Evolutionary conservation across 1,284 basidiomycete species (phyloP).

Genomic region (Ceratobasidium papillatum): DNA sequence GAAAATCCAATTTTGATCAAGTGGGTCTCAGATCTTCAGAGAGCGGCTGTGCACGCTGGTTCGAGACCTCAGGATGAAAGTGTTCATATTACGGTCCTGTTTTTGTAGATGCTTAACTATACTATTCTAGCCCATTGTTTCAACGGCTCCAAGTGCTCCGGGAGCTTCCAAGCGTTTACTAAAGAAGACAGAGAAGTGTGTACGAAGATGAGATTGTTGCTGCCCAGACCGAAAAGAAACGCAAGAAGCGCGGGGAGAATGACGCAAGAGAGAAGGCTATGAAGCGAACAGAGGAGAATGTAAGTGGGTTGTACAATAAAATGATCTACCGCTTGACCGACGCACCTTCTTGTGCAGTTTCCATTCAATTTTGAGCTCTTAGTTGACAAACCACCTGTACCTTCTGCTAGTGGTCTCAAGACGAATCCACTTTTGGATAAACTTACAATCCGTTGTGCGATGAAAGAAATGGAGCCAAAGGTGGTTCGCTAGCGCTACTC

Average conservation of each 20-base stretch:
- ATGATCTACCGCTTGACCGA: neutral
- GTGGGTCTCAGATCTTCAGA: conserved; percentile 2
- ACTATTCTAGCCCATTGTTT: neutral
- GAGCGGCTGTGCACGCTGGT: neutral
- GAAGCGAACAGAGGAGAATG: neutral
- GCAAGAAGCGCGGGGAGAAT: neutral
- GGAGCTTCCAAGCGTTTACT: neutral
- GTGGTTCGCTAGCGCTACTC: neutral
- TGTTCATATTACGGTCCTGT: neutral
- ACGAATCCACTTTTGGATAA: neutral
- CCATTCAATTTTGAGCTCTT: neutral
- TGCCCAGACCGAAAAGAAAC: neutral
- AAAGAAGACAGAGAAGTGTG: neutral
- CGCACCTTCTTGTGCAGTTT: neutral
- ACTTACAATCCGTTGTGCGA: neutral
- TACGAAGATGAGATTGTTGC: neutral
- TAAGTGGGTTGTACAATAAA: neutral
- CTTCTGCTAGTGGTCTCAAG: neutral
- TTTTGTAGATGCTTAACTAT: neutral
- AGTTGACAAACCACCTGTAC: neutral
- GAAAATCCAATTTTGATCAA: conserved; percentile 11
- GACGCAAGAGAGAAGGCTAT: neutral
- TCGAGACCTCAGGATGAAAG: neutral
- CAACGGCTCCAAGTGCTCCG: too few relatives aligned
- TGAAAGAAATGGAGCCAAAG: neutral